Percentiles rank a stretch among this genome's conserved stretches.
Evolutionary conservation across 345 rosid genomes (phyloP).

Genomic region (Aquilaria yunnanensis): DNA sequence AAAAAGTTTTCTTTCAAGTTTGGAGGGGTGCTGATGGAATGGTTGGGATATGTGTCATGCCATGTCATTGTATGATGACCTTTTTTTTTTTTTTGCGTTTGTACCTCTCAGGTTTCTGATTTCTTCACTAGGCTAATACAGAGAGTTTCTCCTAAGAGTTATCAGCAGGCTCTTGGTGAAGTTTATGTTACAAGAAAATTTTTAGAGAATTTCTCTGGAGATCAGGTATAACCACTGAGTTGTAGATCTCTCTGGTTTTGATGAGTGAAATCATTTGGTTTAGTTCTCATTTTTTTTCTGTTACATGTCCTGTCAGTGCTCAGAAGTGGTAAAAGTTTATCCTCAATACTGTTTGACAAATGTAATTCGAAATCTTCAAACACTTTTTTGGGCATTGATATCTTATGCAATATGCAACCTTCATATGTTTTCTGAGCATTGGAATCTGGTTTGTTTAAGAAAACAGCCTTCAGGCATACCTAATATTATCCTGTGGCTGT

Average conservation of each 20-base stretch:
- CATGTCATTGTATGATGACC: neutral
- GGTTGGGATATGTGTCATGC: neutral
- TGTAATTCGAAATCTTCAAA: too few relatives aligned
- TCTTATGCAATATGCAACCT: too few relatives aligned
- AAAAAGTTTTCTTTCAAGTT: neutral
- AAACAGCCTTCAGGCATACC: too few relatives aligned
- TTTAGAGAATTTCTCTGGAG: conserved; percentile 89
- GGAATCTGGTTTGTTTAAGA: too few relatives aligned
- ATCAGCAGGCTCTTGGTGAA: conserved; percentile 88
- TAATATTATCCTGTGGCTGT: too few relatives aligned
- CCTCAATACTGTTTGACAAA: too few relatives aligned
- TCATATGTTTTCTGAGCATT: too few relatives aligned
- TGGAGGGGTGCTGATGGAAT: conserved; percentile 6
- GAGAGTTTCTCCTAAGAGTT: conserved; percentile 95
- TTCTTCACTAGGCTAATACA: conserved; percentile 88
- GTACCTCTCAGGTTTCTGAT: conserved; percentile 58
- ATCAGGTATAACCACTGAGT: conserved; percentile 53
- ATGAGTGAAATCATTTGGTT: too few relatives aligned
- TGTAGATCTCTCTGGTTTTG: conserved; percentile 4
- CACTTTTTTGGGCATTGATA: too few relatives aligned
- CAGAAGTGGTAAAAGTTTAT: too few relatives aligned
- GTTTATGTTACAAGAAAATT: conserved; percentile 82
- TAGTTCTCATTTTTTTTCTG: too few relatives aligned
- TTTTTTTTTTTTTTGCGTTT: neutral
- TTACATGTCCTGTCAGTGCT: too few relatives aligned